phyloP scores from a whole-genome alignment of 495 filamentous ascomycete genomes.

The Schizothecium vesticola region DNA sequence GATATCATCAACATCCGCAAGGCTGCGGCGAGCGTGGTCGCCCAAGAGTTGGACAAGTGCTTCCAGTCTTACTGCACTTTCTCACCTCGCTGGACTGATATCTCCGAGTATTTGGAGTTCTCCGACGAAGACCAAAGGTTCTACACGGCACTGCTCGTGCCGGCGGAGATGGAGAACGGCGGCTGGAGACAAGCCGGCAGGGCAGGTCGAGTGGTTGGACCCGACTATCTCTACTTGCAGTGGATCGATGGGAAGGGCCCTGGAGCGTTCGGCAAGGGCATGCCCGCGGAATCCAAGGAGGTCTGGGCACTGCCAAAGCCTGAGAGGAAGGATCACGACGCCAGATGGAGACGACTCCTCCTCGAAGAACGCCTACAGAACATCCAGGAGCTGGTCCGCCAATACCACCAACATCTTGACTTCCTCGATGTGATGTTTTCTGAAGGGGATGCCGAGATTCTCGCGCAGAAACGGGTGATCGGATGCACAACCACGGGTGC shows the following conservation, averaged over 20 bases:
- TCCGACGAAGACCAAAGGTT: constrained; percentile 45
- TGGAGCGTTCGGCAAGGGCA: constrained; percentile 34
- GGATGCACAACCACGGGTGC: constrained; percentile 72
- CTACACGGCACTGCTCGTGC: constrained; percentile 52
- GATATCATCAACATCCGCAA: constrained; percentile 38
- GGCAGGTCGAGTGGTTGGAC: constrained; percentile 39
- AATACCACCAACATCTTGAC: constrained; percentile 42
- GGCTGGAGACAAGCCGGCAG: constrained; percentile 40
- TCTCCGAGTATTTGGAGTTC: constrained; percentile 65
- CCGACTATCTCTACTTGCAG: constrained; percentile 49
- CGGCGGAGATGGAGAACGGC: constrained; percentile 28
- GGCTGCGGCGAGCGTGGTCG: constrained; percentile 18
- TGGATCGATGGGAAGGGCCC: constrained; percentile 52
- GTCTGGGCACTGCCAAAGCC: constrained; percentile 51
- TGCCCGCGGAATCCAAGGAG: constrained; percentile 16
- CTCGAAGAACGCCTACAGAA: constrained; percentile 42
- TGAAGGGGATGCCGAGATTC: constrained; percentile 40
- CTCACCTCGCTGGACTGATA: constrained; percentile 18
- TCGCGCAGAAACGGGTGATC: constrained; percentile 58
- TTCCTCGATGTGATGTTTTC: constrained; percentile 37
- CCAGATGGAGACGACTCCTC: constrained; percentile 48
- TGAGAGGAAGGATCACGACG: constrained; percentile 31
- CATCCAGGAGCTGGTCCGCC: constrained; percentile 30
- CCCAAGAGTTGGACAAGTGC: constrained; percentile 6
- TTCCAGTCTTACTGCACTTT: constrained; percentile 10